Evolutionary conservation across 1,139 yeast genomes (phyloP).

Genomic region (Yamadazyma buinensis): DNA sequence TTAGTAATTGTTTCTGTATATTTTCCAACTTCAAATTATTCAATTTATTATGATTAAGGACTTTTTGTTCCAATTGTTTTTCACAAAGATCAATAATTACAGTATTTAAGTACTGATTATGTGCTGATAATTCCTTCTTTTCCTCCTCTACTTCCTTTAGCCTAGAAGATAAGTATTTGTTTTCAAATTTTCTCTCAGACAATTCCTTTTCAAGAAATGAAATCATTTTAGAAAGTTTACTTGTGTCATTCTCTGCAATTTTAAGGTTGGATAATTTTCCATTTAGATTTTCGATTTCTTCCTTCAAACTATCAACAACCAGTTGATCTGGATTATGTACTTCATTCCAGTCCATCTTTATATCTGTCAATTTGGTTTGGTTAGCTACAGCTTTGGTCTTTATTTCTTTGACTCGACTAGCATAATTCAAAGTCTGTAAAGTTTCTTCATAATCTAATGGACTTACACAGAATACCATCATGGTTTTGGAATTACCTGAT

Average conservation of each 20-base stretch:
- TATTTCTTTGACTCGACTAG: constrained; percentile 69
- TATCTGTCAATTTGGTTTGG: constrained; percentile 27
- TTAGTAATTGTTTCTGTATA: background rate
- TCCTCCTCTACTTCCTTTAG: constrained; percentile 17
- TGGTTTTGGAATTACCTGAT: constrained; percentile 73
- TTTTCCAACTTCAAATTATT: too few relatives aligned
- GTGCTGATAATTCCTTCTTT: constrained; percentile 24
- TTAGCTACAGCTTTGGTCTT: constrained; percentile 55
- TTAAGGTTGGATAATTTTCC: constrained; percentile 17
- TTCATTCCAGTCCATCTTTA: constrained; percentile 32
- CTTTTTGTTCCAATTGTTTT: too few relatives aligned
- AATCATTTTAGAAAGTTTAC: constrained; percentile 24
- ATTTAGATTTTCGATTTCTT: constrained; percentile 30
- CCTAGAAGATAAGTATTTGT: constrained; percentile 24
- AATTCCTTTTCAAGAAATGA: constrained; percentile 31
- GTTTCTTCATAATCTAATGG: constrained; percentile 78
- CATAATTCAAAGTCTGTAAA: constrained; percentile 68
- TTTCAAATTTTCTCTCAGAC: constrained; percentile 30
- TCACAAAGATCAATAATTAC: constrained; percentile 3
- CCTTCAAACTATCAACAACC: constrained; percentile 27
- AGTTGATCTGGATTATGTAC: constrained; percentile 23
- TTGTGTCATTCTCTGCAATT: background rate
- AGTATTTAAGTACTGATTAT: constrained; percentile 27
- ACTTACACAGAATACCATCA: constrained; percentile 72
- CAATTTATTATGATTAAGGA: too few relatives aligned